A percentile compares a stretch with the other conserved stretches of the same genome.
phyloP scores from a whole-genome alignment of 106 monocot species.

The Allium fistulosum region DNA sequence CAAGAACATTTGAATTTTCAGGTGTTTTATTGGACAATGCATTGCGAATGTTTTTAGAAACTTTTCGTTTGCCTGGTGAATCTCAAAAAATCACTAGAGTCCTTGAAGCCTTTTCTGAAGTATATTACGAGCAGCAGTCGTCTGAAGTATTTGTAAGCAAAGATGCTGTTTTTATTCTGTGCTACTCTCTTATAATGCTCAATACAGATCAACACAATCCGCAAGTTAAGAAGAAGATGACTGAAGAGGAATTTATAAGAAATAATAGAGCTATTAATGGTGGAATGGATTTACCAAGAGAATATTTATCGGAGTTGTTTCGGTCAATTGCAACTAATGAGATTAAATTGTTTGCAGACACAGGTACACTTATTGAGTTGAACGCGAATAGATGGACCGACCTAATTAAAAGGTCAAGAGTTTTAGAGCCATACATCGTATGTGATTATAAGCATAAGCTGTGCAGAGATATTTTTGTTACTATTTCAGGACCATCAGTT shows the following conservation, averaged over 20 bases:
- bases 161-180: slow-evolving; percentile 71
- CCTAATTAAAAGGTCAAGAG: slow-evolving; percentile 39
- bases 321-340: slow-evolving; percentile 66
- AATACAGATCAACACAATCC: slow-evolving; percentile 70
- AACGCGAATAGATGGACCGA: slow-evolving; percentile 31
- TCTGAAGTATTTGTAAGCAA: slow-evolving; percentile 58
- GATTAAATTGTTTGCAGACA: slow-evolving; percentile 32
- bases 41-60: slow-evolving; percentile 64
- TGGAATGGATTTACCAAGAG: slow-evolving; percentile 68
- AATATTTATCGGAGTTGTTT: slow-evolving; percentile 82
- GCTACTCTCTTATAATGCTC: slow-evolving; percentile 75
- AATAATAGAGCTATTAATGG: slow-evolving; percentile 81
- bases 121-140: slow-evolving; percentile 68
- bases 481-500: slow-evolving; percentile 71
- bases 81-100: slow-evolving; percentile 93
- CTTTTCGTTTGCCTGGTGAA: slow-evolving; percentile 86
- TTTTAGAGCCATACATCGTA: slow-evolving; percentile 42
- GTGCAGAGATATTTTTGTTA: slow-evolving; percentile 52
- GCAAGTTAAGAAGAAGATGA: slow-evolving; percentile 99
- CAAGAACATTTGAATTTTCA: slow-evolving; percentile 61
- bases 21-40: slow-evolving; percentile 68
- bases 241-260: slow-evolving; percentile 90
- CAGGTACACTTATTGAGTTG: not conserved
- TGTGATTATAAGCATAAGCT: slow-evolving; percentile 68
- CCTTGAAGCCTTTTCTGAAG: slow-evolving; percentile 80